phyloP scores from a whole-genome alignment of 768 basidiomycete genomes.

The Favolaschia claudopus region DNA sequence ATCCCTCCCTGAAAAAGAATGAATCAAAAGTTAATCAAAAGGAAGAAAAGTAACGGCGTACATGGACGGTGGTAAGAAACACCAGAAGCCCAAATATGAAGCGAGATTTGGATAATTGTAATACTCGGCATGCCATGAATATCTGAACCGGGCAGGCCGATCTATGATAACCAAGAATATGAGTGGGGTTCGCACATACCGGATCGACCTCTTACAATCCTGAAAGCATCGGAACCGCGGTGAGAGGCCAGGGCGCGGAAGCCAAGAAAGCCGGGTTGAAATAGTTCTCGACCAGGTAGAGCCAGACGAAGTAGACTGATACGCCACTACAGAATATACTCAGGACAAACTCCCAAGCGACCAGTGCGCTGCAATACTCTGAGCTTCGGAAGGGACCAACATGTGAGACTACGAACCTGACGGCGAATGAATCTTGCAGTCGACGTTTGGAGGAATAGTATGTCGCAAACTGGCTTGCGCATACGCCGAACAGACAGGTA shows the following conservation, averaged over 20 bases:
- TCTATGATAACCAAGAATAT: background rate
- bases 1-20: background rate
- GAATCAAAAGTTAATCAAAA: background rate
- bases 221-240: slow-evolving; percentile 18
- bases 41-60: too few species aligned
- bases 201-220: too few species aligned
- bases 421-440: background rate
- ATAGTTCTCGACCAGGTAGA: slow-evolving; percentile 25
- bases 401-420: background rate
- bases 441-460: slow-evolving; percentile 11
- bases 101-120: slow-evolving; percentile 2
- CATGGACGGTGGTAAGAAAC: background rate
- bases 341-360: slow-evolving; percentile 23
- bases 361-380: slow-evolving; percentile 9
- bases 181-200: too few species aligned
- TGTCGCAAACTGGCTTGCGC: slow-evolving; percentile 3
- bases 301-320: slow-evolving; percentile 25
- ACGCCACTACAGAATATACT: slow-evolving; percentile 24
- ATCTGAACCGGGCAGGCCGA: slow-evolving; percentile 20
- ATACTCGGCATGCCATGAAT: slow-evolving; percentile 6
- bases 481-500: slow-evolving; percentile 19
- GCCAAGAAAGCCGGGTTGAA: slow-evolving; percentile 19
- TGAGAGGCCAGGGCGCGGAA: slow-evolving; percentile 23
- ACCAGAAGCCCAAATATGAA: background rate
- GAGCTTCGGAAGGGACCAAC: background rate